These are phyloP conservation scores for Xylariales sp. DNA, from an alignment of 2,329 filamentous ascomycete genomes.

Conservation along the genomic window DNA sequence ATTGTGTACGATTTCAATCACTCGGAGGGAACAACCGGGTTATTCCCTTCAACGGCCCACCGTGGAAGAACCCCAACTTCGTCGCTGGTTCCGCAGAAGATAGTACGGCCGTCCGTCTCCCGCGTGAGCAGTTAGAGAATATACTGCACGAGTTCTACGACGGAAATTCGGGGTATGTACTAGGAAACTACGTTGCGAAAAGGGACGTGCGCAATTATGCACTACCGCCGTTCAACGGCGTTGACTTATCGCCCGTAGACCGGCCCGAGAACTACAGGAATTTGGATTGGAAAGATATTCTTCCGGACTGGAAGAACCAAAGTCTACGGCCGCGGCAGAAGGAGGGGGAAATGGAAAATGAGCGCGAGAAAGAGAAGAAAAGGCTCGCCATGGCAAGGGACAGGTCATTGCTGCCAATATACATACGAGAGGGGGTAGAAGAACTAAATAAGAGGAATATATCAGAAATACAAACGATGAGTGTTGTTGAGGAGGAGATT, in stretches of 20 bases:
- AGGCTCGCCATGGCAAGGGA: conserved; percentile 5
- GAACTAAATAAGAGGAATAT: background rate
- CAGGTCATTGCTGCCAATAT: background rate
- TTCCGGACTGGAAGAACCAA: conserved; percentile 35
- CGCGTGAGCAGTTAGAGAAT: conserved; percentile 30
- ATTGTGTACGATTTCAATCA: conserved; percentile 40
- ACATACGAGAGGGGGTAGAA: background rate
- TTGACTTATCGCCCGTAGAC: conserved; percentile 15
- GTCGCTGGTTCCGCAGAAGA: conserved; percentile 22
- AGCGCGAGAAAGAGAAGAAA: conserved; percentile 11
- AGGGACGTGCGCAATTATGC: conserved; percentile 15
- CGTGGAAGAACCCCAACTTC: conserved; percentile 45
- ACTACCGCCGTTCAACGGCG: conserved; percentile 41
- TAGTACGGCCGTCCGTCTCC: background rate
- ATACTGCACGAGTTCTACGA: conserved; percentile 37
- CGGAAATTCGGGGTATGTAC: conserved; percentile 26
- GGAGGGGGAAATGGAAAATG: background rate
- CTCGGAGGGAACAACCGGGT: background rate
- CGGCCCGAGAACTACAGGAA: conserved; percentile 28
- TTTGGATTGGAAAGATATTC: conserved; percentile 34
- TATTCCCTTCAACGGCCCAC: conserved; percentile 32
- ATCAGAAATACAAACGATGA: background rate
- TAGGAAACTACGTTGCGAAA: conserved; percentile 30
- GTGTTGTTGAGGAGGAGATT: background rate
- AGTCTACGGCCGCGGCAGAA: background rate